These are phyloP conservation scores for Pistacia atlantica DNA, from an alignment of 345 rosid genomes.

Conservation along the genomic window DNA sequence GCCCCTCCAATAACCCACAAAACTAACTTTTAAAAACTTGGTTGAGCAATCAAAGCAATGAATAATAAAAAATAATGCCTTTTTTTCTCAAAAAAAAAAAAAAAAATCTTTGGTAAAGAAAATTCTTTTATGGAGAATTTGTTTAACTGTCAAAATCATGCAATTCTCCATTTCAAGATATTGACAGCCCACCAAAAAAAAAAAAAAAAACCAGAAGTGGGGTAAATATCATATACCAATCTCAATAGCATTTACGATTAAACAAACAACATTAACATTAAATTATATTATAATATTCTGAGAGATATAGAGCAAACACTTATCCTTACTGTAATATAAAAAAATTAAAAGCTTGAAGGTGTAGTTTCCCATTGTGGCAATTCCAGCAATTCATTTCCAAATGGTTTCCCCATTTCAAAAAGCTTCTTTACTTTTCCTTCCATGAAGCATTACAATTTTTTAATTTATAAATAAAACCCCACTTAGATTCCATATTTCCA, in stretches of 20 bases:
- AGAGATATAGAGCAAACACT: not conserved
- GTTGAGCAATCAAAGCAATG: not conserved
- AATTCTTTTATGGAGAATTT: too few species aligned
- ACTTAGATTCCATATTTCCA: slow-evolving; percentile 17
- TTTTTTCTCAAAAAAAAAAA: too few species aligned
- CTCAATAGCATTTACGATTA: not conserved
- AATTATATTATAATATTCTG: not conserved
- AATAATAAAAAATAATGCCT: too few species aligned
- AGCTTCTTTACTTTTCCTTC: slow-evolving; percentile 15
- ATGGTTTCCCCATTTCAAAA: slow-evolving; percentile 15
- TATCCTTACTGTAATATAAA: not conserved
- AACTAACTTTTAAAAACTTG: not conserved
- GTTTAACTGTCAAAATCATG: too few species aligned
- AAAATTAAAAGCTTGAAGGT: not conserved
- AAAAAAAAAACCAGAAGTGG: not conserved
- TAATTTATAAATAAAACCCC: too few species aligned
- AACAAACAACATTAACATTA: not conserved
- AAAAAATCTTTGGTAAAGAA: too few species aligned
- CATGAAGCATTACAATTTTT: not conserved
- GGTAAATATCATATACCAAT: not conserved
- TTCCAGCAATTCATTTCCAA: not conserved
- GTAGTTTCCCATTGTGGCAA: slow-evolving; percentile 10
- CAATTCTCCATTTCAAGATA: not conserved
- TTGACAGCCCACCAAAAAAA: not conserved
- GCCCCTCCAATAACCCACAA: not conserved